These are phyloP conservation scores for Cryptosporidium felis DNA, from an alignment of 169 alveolate species.

Conservation along the genomic window DNA sequence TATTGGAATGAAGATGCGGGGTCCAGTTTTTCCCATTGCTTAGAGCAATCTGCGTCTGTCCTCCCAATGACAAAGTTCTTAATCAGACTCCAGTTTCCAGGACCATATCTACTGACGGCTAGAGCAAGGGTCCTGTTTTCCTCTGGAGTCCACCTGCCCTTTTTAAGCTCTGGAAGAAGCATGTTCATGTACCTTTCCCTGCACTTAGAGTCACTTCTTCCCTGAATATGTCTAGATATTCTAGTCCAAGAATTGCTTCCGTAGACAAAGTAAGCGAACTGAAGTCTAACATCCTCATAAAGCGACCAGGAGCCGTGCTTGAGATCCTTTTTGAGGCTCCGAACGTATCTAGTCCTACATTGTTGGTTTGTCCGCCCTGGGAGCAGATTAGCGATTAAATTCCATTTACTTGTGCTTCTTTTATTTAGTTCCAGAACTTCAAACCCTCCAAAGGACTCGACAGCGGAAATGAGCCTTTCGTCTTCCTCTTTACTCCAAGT, in stretches of 20 bases:
- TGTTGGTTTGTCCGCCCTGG: conserved; percentile 84
- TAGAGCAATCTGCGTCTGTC: conserved; percentile 63
- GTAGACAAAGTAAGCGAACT: conserved; percentile 73
- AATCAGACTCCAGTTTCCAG: conserved; percentile 65
- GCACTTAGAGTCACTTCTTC: conserved; percentile 77
- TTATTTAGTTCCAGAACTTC: conserved; percentile 43
- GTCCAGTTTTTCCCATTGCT: conserved; percentile 63
- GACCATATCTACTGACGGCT: conserved; percentile 54
- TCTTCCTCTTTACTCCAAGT: conserved; percentile 76
- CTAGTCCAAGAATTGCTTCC: conserved; percentile 73
- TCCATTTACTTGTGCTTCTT: conserved; percentile 78
- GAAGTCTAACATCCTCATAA: conserved; percentile 75
- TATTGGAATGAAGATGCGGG: conserved; percentile 43
- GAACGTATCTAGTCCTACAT: conserved; percentile 80
- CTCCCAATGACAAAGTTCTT: conserved; percentile 55
- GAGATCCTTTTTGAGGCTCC: conserved; percentile 48
- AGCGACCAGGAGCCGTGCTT: conserved; percentile 75
- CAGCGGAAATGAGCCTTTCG: conserved; percentile 71
- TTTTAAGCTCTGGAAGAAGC: conserved; percentile 36
- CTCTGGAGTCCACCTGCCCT: conserved; percentile 48
- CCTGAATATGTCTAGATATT: conserved; percentile 73
- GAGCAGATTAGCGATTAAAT: conserved; percentile 79
- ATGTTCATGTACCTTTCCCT: conserved; percentile 74
- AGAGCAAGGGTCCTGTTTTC: conserved; percentile 19
- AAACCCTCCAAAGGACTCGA: conserved; percentile 70